phyloP scores from a whole-genome alignment of 495 filamentous ascomycete species.

The Astrothelium macrocarpum region DNA sequence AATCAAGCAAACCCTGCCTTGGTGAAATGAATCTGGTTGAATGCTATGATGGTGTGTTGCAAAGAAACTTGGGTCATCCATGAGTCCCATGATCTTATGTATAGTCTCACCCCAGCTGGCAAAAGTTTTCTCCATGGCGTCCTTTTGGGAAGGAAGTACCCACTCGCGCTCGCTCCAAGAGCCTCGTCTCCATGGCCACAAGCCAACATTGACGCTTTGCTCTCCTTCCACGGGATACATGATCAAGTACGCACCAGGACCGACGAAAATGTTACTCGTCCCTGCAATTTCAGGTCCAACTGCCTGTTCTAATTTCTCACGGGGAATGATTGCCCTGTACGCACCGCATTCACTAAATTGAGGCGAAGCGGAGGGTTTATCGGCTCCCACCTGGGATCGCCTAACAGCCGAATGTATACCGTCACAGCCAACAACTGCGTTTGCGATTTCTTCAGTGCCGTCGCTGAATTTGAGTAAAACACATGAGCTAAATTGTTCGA shows the following conservation, averaged over 20 bases:
- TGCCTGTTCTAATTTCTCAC: not conserved
- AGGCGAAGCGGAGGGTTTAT: slow-evolving; percentile 4
- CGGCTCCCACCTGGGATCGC: not conserved
- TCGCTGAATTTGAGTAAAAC: slow-evolving; percentile 14
- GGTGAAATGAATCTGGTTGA: slow-evolving; percentile 5
- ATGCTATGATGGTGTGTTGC: slow-evolving; percentile 9
- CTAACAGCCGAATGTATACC: slow-evolving; percentile 16
- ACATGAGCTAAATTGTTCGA: not conserved
- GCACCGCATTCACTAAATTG: slow-evolving; percentile 1
- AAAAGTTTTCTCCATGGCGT: slow-evolving; percentile 9
- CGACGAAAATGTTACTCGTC: slow-evolving; percentile 10
- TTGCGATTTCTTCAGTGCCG: slow-evolving; percentile 9
- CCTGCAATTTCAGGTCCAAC: slow-evolving; percentile 9
- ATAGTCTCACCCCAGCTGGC: slow-evolving; percentile 7
- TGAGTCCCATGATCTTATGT: slow-evolving; percentile 11
- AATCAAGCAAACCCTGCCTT: slow-evolving; percentile 15
- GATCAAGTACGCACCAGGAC: slow-evolving; percentile 14
- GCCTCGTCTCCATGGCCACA: slow-evolving; percentile 8
- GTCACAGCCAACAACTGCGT: slow-evolving; percentile 13
- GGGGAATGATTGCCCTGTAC: slow-evolving; percentile 12
- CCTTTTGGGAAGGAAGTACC: slow-evolving; percentile 9
- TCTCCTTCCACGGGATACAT: slow-evolving; percentile 14
- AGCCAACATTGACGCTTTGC: slow-evolving; percentile 14
- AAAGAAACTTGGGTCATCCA: slow-evolving; percentile 8
- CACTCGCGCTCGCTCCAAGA: slow-evolving; percentile 11